phyloP scores from a whole-genome alignment of 192 early-diverging fungal genomes.

The Podila horticola region DNA sequence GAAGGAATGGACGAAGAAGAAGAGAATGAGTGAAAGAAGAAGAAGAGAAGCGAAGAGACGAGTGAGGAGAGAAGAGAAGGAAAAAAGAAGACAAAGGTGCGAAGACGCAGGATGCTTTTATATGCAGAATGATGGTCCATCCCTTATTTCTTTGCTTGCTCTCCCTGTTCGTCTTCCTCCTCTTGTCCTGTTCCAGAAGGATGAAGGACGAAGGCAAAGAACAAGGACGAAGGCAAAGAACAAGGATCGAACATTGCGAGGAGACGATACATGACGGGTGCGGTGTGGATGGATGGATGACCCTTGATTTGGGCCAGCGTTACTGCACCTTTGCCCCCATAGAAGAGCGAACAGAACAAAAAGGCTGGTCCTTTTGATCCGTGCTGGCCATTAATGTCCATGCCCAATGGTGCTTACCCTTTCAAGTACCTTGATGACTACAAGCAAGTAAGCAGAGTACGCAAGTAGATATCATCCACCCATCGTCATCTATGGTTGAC shows the following conservation, averaged over 20 bases:
- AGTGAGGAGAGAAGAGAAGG: not conserved
- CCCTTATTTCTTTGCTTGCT: not conserved
- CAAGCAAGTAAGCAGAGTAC: too few relatives aligned
- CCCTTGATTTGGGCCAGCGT: too few relatives aligned
- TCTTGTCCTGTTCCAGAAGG: not conserved
- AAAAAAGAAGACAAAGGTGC: not conserved
- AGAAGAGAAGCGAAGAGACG: not conserved
- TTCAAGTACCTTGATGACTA: too few relatives aligned
- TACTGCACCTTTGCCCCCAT: too few relatives aligned
- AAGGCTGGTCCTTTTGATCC: not conserved
- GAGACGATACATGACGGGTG: too few relatives aligned
- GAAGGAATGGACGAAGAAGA: too few relatives aligned
- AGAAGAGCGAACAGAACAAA: not conserved
- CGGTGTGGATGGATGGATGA: too few relatives aligned
- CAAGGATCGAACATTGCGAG: too few relatives aligned
- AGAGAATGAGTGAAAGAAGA: not conserved
- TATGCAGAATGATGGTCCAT: constrained; percentile 6
- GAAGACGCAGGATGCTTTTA: not conserved
- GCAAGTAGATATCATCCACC: too few relatives aligned
- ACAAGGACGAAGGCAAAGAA: not conserved
- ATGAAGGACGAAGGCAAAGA: not conserved
- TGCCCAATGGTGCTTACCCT: too few relatives aligned
- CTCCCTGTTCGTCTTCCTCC: not conserved
- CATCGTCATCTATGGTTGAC: too few relatives aligned
- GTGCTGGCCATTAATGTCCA: too few relatives aligned